Evolutionary conservation across 371 early-diverging fungal species (phyloP), one percentile per base, ranked within the genome.

Genomic region (Synchytrium microbalum): DNA sequence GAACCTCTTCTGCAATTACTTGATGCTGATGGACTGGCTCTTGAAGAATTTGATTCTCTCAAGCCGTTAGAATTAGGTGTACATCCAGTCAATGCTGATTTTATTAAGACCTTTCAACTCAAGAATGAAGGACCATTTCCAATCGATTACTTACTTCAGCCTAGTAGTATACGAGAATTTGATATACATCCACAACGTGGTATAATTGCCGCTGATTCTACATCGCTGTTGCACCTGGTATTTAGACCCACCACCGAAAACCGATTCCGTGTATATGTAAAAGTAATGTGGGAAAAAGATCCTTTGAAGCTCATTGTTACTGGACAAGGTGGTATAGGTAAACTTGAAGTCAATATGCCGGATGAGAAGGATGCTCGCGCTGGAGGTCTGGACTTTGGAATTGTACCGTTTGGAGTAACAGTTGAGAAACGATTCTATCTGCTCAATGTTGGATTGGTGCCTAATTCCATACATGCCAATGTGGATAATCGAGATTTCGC

Each of bases 101-200:
- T 64, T 63, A 67, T 67, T 23, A 67, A 69, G 26, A 53, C 63
- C 0, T 59, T 82, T 38, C 71, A 76, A 32, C 63, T 83, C 23
- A 65, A 61, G 27, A 83, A 83, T 64, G 77, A 78, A 16, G 74
- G 79, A 1, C 72, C 77, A 3, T 83, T 83, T 66, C 76, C 77
- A 2, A 59, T 78, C 1, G 82, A 83, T 53, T 83, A 69, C 56
- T 66, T 83, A 1, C 70, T 82, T n/a, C 78, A 83, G 64, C 82
- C 82, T 5, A 71, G 77, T 25, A 69, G 74, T 27, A 71, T 75
- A 25, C 66, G 58, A 8, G 84, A 80, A 58, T 80, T 78, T 57
- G 74, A 75, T 8, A 66, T 82, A 2, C 69, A 62, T 14, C 84
- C 84, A 8, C 58, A 71, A 31, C 71, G 82, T n/a, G 84, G 84